These are phyloP conservation scores for Domatiomyces globalis DNA, from an alignment of 2,329 filamentous ascomycete genomes.

Conservation along the genomic window DNA sequence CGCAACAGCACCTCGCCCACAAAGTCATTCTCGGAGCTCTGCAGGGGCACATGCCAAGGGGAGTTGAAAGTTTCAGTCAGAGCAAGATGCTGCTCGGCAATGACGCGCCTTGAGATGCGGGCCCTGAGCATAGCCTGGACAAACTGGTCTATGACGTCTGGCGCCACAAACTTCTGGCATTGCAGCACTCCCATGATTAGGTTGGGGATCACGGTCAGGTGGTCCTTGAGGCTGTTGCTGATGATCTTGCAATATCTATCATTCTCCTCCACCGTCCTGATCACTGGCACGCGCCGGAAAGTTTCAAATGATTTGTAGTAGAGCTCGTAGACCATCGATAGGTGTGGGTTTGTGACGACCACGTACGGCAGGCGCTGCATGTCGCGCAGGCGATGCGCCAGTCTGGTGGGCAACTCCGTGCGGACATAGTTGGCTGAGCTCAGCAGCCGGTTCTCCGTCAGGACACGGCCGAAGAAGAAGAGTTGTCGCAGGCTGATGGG, in stretches of 20 bases:
- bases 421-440: slow-evolving; percentile 96
- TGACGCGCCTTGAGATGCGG: slow-evolving; percentile 85
- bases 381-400: slow-evolving; percentile 87
- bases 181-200: slow-evolving; percentile 89
- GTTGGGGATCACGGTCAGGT: slow-evolving; percentile 85
- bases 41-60: slow-evolving; percentile 74
- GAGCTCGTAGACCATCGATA: slow-evolving; percentile 87
- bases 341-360: slow-evolving; percentile 87
- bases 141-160: slow-evolving; percentile 73
- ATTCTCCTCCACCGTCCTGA: slow-evolving; percentile 79
- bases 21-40: slow-evolving; percentile 63
- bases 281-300: slow-evolving; percentile 69
- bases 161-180: slow-evolving; percentile 66
- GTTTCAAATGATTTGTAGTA: slow-evolving; percentile 95
- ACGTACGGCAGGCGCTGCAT: slow-evolving; percentile 95
- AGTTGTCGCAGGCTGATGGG: slow-evolving; percentile 95
- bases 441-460: slow-evolving; percentile 78
- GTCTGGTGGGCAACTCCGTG: slow-evolving; percentile 79
- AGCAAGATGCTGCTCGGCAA: slow-evolving; percentile 92
- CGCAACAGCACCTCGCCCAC: slow-evolving; percentile 92
- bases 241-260: slow-evolving; percentile 72
- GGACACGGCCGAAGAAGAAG: slow-evolving; percentile 88
- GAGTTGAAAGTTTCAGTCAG: slow-evolving; percentile 89
- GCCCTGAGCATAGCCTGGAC: slow-evolving; percentile 90
- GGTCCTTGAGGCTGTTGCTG: slow-evolving; percentile 64